Evolutionary conservation across 2,329 filamentous ascomycete species (phyloP).

Genomic region (Dactylellina parvicollis): DNA sequence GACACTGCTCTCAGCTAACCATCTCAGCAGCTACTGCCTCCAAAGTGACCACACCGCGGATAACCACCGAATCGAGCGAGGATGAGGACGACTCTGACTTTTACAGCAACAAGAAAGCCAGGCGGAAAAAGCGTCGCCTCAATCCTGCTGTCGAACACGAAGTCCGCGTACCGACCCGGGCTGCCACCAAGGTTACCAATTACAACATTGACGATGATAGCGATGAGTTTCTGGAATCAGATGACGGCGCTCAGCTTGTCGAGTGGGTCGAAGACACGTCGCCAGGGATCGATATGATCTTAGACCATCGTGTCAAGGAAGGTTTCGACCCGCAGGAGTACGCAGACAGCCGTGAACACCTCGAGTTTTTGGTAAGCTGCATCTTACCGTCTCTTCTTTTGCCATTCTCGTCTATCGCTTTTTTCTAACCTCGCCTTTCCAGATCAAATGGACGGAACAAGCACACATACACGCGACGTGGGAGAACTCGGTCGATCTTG

Average conservation of each 20-base stretch:
- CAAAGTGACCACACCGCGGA: constrained; percentile 46
- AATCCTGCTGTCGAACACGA: constrained; percentile 76
- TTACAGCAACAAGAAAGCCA: constrained; percentile 76
- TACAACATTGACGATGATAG: constrained; percentile 71
- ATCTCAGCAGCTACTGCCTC: constrained; percentile 45
- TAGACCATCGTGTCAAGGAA: constrained; percentile 83
- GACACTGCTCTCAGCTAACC: constrained; percentile 26
- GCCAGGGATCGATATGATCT: constrained; percentile 83
- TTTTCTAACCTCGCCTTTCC: constrained; percentile 60
- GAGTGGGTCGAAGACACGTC: constrained; percentile 66
- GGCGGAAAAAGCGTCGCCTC: constrained; percentile 73
- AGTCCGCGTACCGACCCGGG: constrained; percentile 89
- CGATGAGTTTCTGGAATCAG: constrained; percentile 65
- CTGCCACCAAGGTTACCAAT: constrained; percentile 77
- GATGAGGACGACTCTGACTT: constrained; percentile 81
- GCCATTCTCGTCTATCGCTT: not conserved
- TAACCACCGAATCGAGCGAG: constrained; percentile 69
- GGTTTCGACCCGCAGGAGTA: constrained; percentile 64
- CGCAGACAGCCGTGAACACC: constrained; percentile 71
- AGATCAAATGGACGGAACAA: constrained; percentile 96
- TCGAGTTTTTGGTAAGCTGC: constrained; percentile 74
- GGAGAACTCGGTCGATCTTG: constrained; percentile 80
- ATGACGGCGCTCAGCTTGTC: constrained; percentile 60
- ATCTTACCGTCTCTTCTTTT: constrained; percentile 54
- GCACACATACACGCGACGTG: constrained; percentile 96